phyloP scores from a whole-genome alignment of 2,329 filamentous ascomycete species.

The Rutstroemia sp. region DNA sequence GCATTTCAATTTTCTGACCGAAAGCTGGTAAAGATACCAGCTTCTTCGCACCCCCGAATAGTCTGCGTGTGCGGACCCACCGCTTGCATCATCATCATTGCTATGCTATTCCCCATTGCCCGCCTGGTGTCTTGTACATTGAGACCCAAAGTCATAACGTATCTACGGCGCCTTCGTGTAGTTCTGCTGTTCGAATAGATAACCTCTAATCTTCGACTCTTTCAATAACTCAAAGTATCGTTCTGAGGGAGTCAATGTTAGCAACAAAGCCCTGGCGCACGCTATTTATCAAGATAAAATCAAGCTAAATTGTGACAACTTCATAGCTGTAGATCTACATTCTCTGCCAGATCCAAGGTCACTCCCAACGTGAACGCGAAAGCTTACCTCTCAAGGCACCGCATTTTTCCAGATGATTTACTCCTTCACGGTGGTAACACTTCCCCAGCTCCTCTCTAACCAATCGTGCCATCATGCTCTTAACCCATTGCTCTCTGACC shows the following conservation, averaged over 20 bases:
- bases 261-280: not conserved
- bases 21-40: not conserved
- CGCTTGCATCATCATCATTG: not conserved
- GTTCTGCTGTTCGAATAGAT: constrained; percentile 74
- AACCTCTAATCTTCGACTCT: constrained; percentile 70
- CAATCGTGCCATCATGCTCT: constrained; percentile 79
- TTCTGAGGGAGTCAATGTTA: constrained; percentile 40
- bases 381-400: constrained; percentile 69
- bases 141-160: not conserved
- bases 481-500: constrained; percentile 81
- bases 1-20: no score
- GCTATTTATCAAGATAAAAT: no score
- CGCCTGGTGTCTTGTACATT: not conserved
- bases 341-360: no score
- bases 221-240: constrained; percentile 73
- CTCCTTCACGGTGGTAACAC: constrained; percentile 77
- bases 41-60: not conserved
- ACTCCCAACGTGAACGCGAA: not conserved
- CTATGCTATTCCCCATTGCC: not conserved
- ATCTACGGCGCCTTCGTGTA: constrained; percentile 47
- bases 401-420: constrained; percentile 86
- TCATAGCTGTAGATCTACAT: no score
- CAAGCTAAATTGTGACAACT: not conserved
- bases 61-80: no score
- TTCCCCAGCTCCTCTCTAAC: constrained; percentile 78